Percentiles rank a stretch among this genome's conserved stretches.
Evolutionary conservation across 495 filamentous ascomycete genomes (phyloP).

Genomic region (Articulospora tetracladia): DNA sequence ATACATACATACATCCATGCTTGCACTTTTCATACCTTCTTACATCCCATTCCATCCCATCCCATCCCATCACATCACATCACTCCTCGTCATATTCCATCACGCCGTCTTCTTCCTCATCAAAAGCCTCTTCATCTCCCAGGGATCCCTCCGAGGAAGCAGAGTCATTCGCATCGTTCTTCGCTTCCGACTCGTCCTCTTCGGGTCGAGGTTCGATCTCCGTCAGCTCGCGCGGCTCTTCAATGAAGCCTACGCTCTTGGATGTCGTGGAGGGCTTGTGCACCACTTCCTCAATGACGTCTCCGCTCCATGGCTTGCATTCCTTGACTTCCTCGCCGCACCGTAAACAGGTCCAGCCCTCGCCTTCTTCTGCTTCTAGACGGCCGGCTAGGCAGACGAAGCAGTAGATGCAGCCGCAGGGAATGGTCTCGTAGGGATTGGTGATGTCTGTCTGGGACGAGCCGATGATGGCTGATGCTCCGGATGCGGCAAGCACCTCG

Average conservation of each 20-base stretch:
- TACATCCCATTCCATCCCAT: too few species aligned
- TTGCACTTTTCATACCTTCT: too few species aligned
- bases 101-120: constrained; percentile 21
- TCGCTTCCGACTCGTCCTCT: not conserved
- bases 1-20: too few species aligned
- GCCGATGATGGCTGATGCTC: constrained; percentile 70
- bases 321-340: constrained; percentile 84
- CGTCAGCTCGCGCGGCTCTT: constrained; percentile 23
- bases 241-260: constrained; percentile 70
- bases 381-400: constrained; percentile 94
- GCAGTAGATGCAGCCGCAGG: constrained; percentile 92
- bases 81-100: constrained; percentile 16
- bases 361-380: constrained; percentile 88
- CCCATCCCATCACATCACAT: not conserved
- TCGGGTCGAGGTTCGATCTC: constrained; percentile 21
- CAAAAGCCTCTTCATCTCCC: constrained; percentile 21
- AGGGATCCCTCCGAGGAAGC: constrained; percentile 7
- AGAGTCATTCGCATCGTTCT: not conserved
- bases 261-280: constrained; percentile 37
- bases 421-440: constrained; percentile 89
- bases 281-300: constrained; percentile 61
- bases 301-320: constrained; percentile 90
- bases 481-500: constrained; percentile 61
- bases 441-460: constrained; percentile 92
- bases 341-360: constrained; percentile 92